These are phyloP conservation scores for Debaryomycetaceae sp. DNA, from an alignment of 1,139 yeast genomes.

Conservation along the genomic window DNA sequence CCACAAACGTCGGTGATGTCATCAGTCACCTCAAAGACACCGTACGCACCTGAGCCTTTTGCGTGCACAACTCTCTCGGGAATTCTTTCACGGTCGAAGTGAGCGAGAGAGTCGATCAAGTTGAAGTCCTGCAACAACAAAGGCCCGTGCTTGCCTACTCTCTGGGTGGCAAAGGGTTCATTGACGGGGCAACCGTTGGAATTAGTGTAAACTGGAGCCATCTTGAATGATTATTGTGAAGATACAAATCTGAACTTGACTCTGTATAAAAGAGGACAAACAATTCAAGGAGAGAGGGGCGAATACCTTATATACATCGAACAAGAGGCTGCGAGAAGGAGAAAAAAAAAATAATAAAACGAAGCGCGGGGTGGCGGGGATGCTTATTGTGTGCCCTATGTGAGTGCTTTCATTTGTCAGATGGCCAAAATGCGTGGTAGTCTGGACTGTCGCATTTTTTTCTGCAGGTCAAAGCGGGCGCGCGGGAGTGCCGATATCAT, in stretches of 20 bases:
- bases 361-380: conserved; percentile 5
- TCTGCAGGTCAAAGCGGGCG: no score
- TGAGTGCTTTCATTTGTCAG: no score
- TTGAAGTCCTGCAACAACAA: conserved; percentile 74
- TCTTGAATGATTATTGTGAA: no score
- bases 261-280: conserved; percentile 1
- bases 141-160: conserved; percentile 74
- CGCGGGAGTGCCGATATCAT: no score
- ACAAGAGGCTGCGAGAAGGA: not conserved
- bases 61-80: conserved; percentile 92
- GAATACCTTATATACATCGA: not conserved
- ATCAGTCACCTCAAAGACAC: conserved; percentile 77
- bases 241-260: no score
- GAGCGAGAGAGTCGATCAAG: conserved; percentile 72
- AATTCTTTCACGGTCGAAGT: conserved; percentile 81
- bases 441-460: no score
- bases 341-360: conserved; percentile 2
- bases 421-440: no score
- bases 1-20: conserved; percentile 71
- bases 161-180: conserved; percentile 67
- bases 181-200: conserved; percentile 72
- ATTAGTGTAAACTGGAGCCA: conserved; percentile 52
- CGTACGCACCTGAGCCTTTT: conserved; percentile 84
- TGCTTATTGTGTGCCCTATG: no score
- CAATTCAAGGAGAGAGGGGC: conserved; percentile 1